phyloP scores from a whole-genome alignment of 2,329 filamentous ascomycete species.

The Didymella lethalis region DNA sequence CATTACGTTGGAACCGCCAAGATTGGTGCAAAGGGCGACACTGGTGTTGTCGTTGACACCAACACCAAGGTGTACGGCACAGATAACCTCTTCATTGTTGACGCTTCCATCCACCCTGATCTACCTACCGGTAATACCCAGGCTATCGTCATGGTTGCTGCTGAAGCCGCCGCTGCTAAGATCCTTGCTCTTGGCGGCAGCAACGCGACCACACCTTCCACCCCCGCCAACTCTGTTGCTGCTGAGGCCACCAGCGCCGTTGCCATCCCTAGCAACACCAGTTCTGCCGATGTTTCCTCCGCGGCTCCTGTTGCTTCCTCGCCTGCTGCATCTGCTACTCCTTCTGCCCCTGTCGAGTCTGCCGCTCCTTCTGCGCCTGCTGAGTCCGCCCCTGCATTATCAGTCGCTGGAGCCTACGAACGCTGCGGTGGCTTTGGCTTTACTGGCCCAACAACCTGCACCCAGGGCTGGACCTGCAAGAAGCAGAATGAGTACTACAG shows the following conservation, averaged over 20 bases:
- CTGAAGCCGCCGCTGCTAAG: constrained; percentile 66
- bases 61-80: constrained; percentile 56
- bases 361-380: constrained; percentile 13
- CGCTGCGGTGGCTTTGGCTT: constrained; percentile 56
- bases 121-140: constrained; percentile 74
- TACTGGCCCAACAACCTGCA: constrained; percentile 52
- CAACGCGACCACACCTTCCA: constrained; percentile 28
- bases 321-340: constrained; percentile 10
- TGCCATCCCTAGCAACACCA: constrained; percentile 6
- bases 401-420: constrained; percentile 39
- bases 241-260: constrained; percentile 18
- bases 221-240: constrained; percentile 4
- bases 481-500: constrained; percentile 54
- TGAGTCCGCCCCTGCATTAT: constrained; percentile 3
- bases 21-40: constrained; percentile 53
- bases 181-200: constrained; percentile 55
- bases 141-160: constrained; percentile 69
- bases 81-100: constrained; percentile 56
- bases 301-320: constrained; percentile 14
- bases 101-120: constrained; percentile 66
- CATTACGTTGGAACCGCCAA: constrained; percentile 65
- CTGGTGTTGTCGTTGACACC: constrained; percentile 51
- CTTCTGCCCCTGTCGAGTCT: constrained; percentile 13
- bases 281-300: constrained; percentile 7
- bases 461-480: constrained; percentile 50